phyloP scores from a whole-genome alignment of 2,329 filamentous ascomycete genomes.

The Colletotrichum sublineola region DNA sequence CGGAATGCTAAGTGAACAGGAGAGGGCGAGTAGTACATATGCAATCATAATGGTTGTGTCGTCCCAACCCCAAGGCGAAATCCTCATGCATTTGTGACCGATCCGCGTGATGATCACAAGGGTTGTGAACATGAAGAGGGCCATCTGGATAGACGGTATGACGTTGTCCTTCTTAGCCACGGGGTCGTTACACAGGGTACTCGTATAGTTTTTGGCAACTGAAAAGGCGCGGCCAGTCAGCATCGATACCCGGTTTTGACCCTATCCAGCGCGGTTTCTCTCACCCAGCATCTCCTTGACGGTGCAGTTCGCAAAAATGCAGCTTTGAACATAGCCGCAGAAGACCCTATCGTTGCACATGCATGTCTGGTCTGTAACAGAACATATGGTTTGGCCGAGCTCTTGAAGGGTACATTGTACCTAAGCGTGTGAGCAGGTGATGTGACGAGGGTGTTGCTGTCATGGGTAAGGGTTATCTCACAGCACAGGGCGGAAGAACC shows the following conservation, averaged over 20 bases:
- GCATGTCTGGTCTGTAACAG: background rate
- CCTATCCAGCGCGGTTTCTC: background rate
- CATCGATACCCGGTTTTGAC: background rate
- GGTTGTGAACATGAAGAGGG: background rate
- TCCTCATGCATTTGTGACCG: background rate
- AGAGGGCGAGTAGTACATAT: background rate
- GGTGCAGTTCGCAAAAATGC: background rate
- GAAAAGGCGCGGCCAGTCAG: background rate
- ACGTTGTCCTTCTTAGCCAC: background rate
- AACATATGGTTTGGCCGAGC: background rate
- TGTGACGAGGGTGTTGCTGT: background rate
- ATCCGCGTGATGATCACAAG: background rate
- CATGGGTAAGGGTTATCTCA: background rate
- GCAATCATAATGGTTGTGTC: background rate
- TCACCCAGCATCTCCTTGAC: background rate
- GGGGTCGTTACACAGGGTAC: background rate
- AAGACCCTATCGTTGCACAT: background rate
- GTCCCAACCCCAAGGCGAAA: constrained; percentile 3
- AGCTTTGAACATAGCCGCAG: background rate
- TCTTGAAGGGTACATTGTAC: background rate
- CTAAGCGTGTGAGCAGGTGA: background rate
- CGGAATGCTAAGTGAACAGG: background rate
- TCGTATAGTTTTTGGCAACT: background rate
- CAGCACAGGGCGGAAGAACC: background rate
- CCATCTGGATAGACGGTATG: background rate